Base-by-base conservation (phyloP, 2,329 filamentous ascomycete genomes). In the Pezicula radicicola region DNA sequence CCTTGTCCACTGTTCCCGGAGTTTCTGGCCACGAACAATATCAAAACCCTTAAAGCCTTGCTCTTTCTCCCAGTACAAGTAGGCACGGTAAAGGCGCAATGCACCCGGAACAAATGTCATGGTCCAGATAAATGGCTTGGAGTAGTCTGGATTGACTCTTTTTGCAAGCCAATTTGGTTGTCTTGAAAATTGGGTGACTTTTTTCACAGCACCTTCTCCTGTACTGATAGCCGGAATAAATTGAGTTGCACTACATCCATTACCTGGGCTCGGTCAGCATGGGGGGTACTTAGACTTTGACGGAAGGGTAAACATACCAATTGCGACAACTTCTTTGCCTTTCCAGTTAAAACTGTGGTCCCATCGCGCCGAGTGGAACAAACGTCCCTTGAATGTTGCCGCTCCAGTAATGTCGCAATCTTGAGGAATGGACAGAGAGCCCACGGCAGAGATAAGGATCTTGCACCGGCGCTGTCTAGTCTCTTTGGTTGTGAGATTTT, bases 51-150 rank as follows among this genome's bases (percentile, higher is more conserved):
- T 70, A 51, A 74, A 78, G 2, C 67, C 62, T 9, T 62, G 60
- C 53, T 75, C 76, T 4, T 65, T 57, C 5, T 57, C 51, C 3
- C 61, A 52, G 54, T 76, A 77, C 8, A 75, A 67, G 1, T 77
- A 36, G 1, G 75, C 48, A 6, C 73, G 70, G 42, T 73, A 70
- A 2, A 83, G 60, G 4, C 40, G 21, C 43, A 64, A 57, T 27
- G 64, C 54, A 1, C 78, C 76, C 0, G 83, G 84, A 0, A 85
- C 52, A 13, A 69, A 60, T 9, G 63, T 69, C 60, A 80, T 68
- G 1, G 84, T 25, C 16, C 19, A 15, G 13, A 21, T 44, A 18
- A 45, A 50, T 7, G 36, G 19, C 39, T 19, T 9, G 8, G 13
- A 10, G 25, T 46, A 46, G 7, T 12, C 12, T 6, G 43, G 13